These are phyloP conservation scores for Tolypocladium tropicale DNA, from an alignment of 2,329 filamentous ascomycete species.

Conservation along the genomic window DNA sequence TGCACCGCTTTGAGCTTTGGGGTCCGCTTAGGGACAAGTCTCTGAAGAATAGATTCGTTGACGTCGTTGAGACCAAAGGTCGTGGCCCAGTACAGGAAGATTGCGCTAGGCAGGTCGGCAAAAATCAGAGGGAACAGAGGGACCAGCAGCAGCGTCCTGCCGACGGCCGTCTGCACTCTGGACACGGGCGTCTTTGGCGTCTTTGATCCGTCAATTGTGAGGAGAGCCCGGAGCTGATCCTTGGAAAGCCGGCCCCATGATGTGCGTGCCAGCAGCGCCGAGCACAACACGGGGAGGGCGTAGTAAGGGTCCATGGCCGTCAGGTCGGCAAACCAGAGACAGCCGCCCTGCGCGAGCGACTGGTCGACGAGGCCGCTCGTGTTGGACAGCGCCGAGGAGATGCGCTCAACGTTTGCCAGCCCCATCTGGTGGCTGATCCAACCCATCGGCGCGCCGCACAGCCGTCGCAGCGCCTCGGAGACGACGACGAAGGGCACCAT, in stretches of 20 bases:
- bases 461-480: slow-evolving; percentile 39
- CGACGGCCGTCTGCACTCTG: slow-evolving; percentile 15
- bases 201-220: slow-evolving; percentile 10
- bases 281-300: slow-evolving; percentile 31
- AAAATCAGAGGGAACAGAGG: slow-evolving; percentile 23
- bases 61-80: slow-evolving; percentile 23
- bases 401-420: slow-evolving; percentile 10
- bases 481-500: slow-evolving; percentile 39
- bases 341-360: slow-evolving; percentile 37
- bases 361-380: slow-evolving; percentile 21
- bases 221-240: slow-evolving; percentile 15
- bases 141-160: slow-evolving; percentile 19
- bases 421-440: slow-evolving; percentile 22
- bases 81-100: slow-evolving; percentile 30
- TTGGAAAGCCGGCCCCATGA: slow-evolving; percentile 18
- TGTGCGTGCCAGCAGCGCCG: slow-evolving; percentile 16
- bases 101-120: slow-evolving; percentile 25
- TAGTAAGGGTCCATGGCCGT: slow-evolving; percentile 40
- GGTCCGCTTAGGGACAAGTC: slow-evolving; percentile 9
- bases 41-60: slow-evolving; percentile 20
- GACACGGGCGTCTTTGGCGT: slow-evolving; percentile 8
- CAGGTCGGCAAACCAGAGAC: slow-evolving; percentile 46
- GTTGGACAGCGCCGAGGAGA: slow-evolving; percentile 12
- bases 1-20: slow-evolving; percentile 7
- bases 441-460: slow-evolving; percentile 23